Evolutionary conservation across 2,329 filamentous ascomycete species (phyloP), one percentile per base, ranked within the genome.

Genomic region (Atkinsonella texensis): DNA sequence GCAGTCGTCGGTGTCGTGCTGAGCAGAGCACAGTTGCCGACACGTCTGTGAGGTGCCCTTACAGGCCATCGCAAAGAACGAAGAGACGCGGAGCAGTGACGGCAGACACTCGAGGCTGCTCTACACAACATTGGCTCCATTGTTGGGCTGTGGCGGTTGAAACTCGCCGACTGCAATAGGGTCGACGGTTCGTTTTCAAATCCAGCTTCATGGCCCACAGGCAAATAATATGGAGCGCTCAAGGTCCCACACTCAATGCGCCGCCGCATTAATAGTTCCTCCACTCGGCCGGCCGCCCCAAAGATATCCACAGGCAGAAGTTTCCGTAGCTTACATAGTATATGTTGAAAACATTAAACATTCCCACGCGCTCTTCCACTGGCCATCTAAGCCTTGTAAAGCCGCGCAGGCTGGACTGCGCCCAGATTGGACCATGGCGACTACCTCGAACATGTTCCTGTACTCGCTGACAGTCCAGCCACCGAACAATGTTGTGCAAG

Each of bases 381-480:
- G 62, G 62, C 59, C 55, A 55, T 52, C 55, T 53, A 58, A 60
- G 54, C 58, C 52, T 51, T 57, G 55, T 58, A 64, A 58, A 66
- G 70, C 71, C 70, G 71, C 70, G 72, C 73, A 73, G 74, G 72
- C 70, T 71, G 60, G 64, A 65, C 72, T 73, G 72, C 72, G 72
- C 69, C 65, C 63, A 68, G 63, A 64, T 64, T 69, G 63, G 65
- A 77, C 65, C 66, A 97, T 97, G 93, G 91, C 93, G 74, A 95
- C 90, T 67, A 96, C 91, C 55, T 96, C 90, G 59, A 91, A 91
- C 68, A 95, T 96, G 89, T 96, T 96, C 69, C 84, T 98, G 74
- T 98, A 98, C 74, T 93, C 89, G 63, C 78, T 98, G 74, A 97
- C 93, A 60, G 84, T 99, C 64, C 89, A 96, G 71, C 85, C 88